These are phyloP conservation scores for Starmerella floricola DNA, from an alignment of 805 yeast genomes.

Conservation along the genomic window DNA sequence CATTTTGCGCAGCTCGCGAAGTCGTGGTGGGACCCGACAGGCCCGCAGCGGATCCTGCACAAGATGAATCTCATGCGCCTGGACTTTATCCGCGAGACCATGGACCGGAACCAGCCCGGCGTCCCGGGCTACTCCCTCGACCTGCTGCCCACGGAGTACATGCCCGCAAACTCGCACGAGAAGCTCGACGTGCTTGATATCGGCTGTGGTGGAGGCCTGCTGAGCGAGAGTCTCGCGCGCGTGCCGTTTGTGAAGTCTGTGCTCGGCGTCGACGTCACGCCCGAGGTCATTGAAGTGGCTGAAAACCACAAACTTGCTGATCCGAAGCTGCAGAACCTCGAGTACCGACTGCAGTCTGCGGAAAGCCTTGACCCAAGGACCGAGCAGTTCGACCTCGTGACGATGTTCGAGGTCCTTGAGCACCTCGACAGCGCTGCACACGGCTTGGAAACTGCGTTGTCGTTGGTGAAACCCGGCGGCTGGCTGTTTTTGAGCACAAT, in stretches of 20 bases:
- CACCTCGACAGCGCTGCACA: slow-evolving; percentile 80
- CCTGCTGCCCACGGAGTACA: slow-evolving; percentile 43
- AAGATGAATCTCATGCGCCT: slow-evolving; percentile 83
- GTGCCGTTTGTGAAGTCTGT: slow-evolving; percentile 48
- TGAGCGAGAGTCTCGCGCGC: slow-evolving; percentile 78
- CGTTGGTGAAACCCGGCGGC: slow-evolving; percentile 66
- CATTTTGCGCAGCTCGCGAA: slow-evolving; percentile 81
- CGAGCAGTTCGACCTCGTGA: slow-evolving; percentile 54
- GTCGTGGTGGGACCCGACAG: slow-evolving; percentile 97
- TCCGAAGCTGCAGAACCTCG: slow-evolving; percentile 48
- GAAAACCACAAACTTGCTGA: slow-evolving; percentile 52
- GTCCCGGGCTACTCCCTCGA: slow-evolving; percentile 62
- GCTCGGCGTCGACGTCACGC: slow-evolving; percentile 73
- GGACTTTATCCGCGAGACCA: slow-evolving; percentile 66
- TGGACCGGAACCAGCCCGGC: slow-evolving; percentile 40
- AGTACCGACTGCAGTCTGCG: slow-evolving; percentile 49
- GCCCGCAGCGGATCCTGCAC: slow-evolving; percentile 86
- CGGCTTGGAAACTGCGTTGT: slow-evolving; percentile 56
- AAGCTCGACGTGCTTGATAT: slow-evolving; percentile 59
- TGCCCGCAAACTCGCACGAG: slow-evolving; percentile 35
- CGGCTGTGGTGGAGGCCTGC: slow-evolving; percentile 98
- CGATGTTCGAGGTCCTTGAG: slow-evolving; percentile 89
- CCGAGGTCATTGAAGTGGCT: slow-evolving; percentile 74
- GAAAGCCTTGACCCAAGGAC: slow-evolving; percentile 38
- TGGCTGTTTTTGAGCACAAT: slow-evolving; percentile 81